Conservation (phyloP, 179 eudicot genomes). For the Gypsophila paniculata region DNA sequence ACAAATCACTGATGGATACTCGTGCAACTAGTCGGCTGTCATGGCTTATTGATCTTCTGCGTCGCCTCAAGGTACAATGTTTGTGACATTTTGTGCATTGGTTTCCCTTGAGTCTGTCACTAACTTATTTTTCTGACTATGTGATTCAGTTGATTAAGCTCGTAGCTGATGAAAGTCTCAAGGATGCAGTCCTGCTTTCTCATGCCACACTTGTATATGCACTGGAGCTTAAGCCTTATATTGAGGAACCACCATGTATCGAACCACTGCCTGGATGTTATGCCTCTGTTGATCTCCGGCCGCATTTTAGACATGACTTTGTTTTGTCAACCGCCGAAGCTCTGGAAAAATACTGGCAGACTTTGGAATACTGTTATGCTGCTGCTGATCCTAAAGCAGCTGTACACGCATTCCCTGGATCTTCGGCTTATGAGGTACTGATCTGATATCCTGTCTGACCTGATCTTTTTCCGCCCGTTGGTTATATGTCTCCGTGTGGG, state of each 20-base stretch:
- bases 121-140: neutral
- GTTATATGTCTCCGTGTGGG: constrained; percentile 10
- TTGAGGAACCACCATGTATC: constrained; percentile 74
- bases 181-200: constrained; percentile 39
- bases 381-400: constrained; percentile 82
- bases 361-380: constrained; percentile 91
- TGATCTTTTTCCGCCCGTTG: neutral
- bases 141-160: constrained; percentile 64
- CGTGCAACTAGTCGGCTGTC: constrained; percentile 74
- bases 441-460: constrained; percentile 17
- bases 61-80: constrained; percentile 65
- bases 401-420: constrained; percentile 87
- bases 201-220: constrained; percentile 66
- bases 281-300: constrained; percentile 63
- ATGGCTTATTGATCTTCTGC: constrained; percentile 65
- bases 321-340: constrained; percentile 67
- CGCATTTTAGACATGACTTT: constrained; percentile 88
- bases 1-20: constrained; percentile 62
- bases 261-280: constrained; percentile 37
- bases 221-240: constrained; percentile 87
- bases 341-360: constrained; percentile 88
- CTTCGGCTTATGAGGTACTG: constrained; percentile 69
- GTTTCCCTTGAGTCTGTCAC: neutral
- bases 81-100: neutral
- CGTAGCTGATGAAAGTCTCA: constrained; percentile 49